These are phyloP conservation scores for Ceriops decandra DNA, from an alignment of 345 rosid genomes.

Conservation along the genomic window DNA sequence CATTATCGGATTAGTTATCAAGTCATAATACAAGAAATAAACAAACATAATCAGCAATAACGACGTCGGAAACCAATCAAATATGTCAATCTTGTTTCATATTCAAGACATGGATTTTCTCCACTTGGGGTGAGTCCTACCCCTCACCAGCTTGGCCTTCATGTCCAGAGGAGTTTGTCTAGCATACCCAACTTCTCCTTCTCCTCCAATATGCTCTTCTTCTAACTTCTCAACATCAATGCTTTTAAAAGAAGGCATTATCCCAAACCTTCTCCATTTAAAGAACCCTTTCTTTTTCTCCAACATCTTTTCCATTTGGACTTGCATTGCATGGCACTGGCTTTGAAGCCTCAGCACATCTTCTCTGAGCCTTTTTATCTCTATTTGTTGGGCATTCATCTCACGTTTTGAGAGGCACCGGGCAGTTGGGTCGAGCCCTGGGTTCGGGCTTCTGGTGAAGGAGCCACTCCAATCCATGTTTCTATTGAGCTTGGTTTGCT, in stretches of 20 bases:
- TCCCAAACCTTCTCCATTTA: slow-evolving; percentile 65
- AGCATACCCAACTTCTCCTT: slow-evolving; percentile 32
- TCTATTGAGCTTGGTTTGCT: slow-evolving; percentile 58
- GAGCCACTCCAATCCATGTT: slow-evolving; percentile 70
- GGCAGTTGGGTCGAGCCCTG: slow-evolving; percentile 28
- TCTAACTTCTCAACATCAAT: slow-evolving; percentile 32
- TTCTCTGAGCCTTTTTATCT: slow-evolving; percentile 60
- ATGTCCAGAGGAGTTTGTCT: slow-evolving; percentile 54
- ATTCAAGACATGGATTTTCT: slow-evolving; percentile 58
- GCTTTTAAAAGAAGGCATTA: slow-evolving; percentile 43
- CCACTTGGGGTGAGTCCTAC: slow-evolving; percentile 55
- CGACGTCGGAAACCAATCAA: background rate
- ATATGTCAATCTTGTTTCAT: background rate
- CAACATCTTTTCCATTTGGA: slow-evolving; percentile 56
- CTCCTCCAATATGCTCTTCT: slow-evolving; percentile 22
- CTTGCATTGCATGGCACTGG: slow-evolving; percentile 52
- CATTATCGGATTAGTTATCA: too few relatives aligned
- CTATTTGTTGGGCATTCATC: slow-evolving; percentile 47
- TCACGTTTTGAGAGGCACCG: slow-evolving; percentile 76
- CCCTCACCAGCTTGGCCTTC: slow-evolving; percentile 53
- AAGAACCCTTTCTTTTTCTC: slow-evolving; percentile 76
- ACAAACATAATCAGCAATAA: background rate
- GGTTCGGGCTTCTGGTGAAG: slow-evolving; percentile 51
- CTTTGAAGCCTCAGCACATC: slow-evolving; percentile 60
- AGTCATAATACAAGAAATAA: background rate